Evolutionary conservation across 148 eudicot species (phyloP).

Genomic region (Camellia granthamiana): DNA sequence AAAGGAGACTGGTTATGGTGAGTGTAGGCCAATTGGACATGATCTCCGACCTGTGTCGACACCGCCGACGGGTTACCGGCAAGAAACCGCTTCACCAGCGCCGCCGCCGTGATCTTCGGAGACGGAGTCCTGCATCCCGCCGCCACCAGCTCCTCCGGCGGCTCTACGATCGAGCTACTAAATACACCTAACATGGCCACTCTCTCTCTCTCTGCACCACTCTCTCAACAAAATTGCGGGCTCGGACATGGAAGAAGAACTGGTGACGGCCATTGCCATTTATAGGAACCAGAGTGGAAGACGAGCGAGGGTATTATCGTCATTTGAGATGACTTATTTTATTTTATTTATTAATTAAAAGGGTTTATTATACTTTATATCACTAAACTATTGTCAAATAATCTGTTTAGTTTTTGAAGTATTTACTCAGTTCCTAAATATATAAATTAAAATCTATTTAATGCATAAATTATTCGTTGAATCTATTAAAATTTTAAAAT

Average conservation of each 20-base stretch:
- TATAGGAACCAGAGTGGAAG: conserved; percentile 15
- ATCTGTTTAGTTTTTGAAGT: no score
- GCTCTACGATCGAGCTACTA: conserved; percentile 72
- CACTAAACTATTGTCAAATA: no score
- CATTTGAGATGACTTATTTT: background rate
- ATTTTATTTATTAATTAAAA: background rate
- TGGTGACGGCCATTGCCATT: background rate
- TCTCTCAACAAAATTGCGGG: background rate
- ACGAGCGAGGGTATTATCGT: conserved; percentile 25
- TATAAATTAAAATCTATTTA: no score
- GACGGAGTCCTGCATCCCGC: conserved; percentile 94
- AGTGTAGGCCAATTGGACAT: conserved; percentile 62
- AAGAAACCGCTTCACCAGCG: conserved; percentile 59
- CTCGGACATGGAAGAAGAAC: conserved; percentile 6
- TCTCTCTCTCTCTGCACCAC: background rate
- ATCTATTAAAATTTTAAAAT: no score
- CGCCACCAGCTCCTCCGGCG: conserved; percentile 91
- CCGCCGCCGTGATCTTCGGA: conserved; percentile 64
- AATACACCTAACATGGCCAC: conserved; percentile 75
- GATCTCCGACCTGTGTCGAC: conserved; percentile 56
- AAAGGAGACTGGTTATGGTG: conserved; percentile 61
- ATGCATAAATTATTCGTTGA: no score
- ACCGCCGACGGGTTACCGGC: conserved; percentile 49
- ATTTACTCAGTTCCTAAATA: no score
- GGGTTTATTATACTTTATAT: no score